Evolutionary conservation across 1,284 basidiomycete genomes (phyloP), one percentile per base, ranked within the genome.

Genomic region (Mycosarcoma mackinlayi): DNA sequence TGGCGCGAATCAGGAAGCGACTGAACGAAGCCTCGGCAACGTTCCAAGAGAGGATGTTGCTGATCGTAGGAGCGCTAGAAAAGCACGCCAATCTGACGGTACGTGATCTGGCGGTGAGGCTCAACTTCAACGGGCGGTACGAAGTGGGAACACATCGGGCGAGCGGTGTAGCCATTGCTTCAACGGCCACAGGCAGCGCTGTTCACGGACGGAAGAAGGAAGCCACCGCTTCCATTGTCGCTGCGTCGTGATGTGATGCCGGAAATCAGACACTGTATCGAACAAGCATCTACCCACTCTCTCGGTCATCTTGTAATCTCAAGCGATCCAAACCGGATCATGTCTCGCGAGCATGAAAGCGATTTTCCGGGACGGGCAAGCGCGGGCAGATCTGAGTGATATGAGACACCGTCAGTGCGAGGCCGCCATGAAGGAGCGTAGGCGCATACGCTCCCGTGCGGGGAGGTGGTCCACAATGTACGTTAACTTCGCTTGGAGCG

Each of bases 81-180:
- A 76, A 76, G 64, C 80, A 82, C 28, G 55, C 78, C 25, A 82
- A 81, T 35, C 62, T 82, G 50, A 70, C 75, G 2, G 76, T 77
- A 9, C 73, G 73, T 11, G 76, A 76, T 47, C 47, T 76, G 11
- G 73, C 69, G 19, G 67, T 74, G 25, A 45, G 71, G 3, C 72
- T 78, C 62, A 78, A 80, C 64, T 80, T 78, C 65, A 80, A 80
- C 50, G 66, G 67, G 7, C 74, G 68, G 35, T 78, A 80, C 41
- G 68, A 74, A 34, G 42, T 45, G 30, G 28, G 39, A 6, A 25
- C 52, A 13, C 63, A 60, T 46, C 63, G 63, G 4, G 42, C 63
- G 18, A 50, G 47, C 41, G 33, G 30, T 13, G 37, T 41, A 6
- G 34, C 41, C 1, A 49, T 49, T 10, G 47, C 52, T 4, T 47